Evolutionary conservation across 2,329 filamentous ascomycete genomes (phyloP), one percentile per base, ranked within the genome.

Genomic region (Phialophora verrucosa): DNA sequence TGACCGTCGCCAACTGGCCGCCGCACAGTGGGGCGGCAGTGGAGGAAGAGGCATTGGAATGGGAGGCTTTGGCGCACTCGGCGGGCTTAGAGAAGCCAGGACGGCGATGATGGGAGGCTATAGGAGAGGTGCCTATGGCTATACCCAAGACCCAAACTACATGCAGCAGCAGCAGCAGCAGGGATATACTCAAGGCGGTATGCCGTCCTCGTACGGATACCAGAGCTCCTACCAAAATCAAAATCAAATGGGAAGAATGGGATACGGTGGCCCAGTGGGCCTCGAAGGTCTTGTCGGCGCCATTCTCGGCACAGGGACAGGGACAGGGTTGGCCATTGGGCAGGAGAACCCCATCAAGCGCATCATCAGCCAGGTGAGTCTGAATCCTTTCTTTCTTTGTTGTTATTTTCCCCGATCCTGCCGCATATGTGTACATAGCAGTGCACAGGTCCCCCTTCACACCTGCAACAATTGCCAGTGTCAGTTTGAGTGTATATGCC

Each of bases 311-410:
- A 31, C 29, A 31, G 29, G 29, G 29, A 31, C 29, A 31, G 29
- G 29, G 7, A 31, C 29, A 31, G 29, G 29, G 29, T 8, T 31
- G 4, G 4, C 32, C 0, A 12, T 12, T 6, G 25, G 49, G 10
- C 47, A 49, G 4, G 17, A 27, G 27, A 54, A 42, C 23, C 17
- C 32, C 23, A 54, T 62, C 59, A 54, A 42, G 47, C 47, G 47
- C 27, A 62, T 62, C 27, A 29, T 62, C 47, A 62, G 47, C 38
- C 29, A 62, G 59, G 59, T 62, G 47, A 62, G 59, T 62, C 35
- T n/a, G 38, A 42, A 38, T 27, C 8, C 20, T 20, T 44, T 12
- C 11, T 10, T 7, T 38, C n/a, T 35, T 62, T 10, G 8, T 11
- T 17, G 64, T 50, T n/a, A n/a, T n/a, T n/a, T 53, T 31, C 6